Evolutionary conservation across 345 rosid genomes (phyloP), one percentile per base, ranked within the genome.

Genomic region (Linum trigynum): DNA sequence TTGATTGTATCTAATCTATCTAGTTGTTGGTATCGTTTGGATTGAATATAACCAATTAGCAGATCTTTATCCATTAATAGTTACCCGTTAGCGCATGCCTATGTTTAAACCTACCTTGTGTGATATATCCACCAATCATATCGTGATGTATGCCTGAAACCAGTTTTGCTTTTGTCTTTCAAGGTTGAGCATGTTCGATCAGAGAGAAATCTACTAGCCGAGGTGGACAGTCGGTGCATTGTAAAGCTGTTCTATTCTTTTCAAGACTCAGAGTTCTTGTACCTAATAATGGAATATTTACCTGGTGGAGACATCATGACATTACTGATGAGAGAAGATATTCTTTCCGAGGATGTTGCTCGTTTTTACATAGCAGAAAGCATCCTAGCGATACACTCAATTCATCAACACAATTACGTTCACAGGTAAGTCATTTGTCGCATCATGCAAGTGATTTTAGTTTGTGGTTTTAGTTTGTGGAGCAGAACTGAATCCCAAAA

Each of bases 301-400:
- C 97, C 96, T 69, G 97, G 97, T 57, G 99, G 99, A 69, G 99
- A 94, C 84, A 94, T 94, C 69, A 94, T 90, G 97, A 94, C 99
- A 60, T 80, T 94, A 75, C 80, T 94, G 66, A 94, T 94, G 99
- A 86, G 99, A 75, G 95, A 94, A 85, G 97, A 90, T 71, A 75
- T 79, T 83, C 96, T 94, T 64, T 86, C 89, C 64, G 97, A 94
- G 81, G 92, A 90, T 70, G 89, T 90, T 67, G 92, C 96, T 2
- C 82, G 91, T 41, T 94, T 94, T 81, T 94, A 94, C 77, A 82
- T 89, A 64, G 90, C 89, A n/a, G 92, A 89, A 67, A 89, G 92
- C 80, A 76, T 89, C 82, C 81, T 89, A 68, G 96, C 96, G 57
- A 89, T 89, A 64, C 90, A 89, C 68, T 84, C 96, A 15, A 86